phyloP scores from a whole-genome alignment of 768 basidiomycete species.

The Lactifluus hygrophoroides region DNA sequence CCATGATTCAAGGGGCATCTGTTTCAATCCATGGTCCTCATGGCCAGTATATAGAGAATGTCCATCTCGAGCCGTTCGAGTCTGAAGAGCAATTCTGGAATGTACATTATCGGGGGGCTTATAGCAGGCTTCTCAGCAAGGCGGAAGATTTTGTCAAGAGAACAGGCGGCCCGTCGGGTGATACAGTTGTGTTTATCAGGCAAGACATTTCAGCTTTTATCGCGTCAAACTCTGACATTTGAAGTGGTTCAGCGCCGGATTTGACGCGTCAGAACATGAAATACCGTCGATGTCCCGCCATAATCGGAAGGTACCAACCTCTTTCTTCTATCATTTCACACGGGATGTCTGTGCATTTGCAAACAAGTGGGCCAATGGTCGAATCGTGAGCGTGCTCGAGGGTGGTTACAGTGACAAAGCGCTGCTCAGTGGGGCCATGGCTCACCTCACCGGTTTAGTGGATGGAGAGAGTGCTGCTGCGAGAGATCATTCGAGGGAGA shows the following conservation, averaged over 20 bases:
- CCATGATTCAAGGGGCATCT: slow-evolving; percentile 80
- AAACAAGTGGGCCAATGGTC: slow-evolving; percentile 53
- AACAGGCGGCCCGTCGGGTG: slow-evolving; percentile 56
- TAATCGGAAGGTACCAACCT: slow-evolving; percentile 76
- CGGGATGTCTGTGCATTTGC: slow-evolving; percentile 60
- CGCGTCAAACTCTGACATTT: slow-evolving; percentile 2
- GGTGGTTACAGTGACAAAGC: slow-evolving; percentile 94
- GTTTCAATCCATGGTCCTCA: slow-evolving; percentile 69
- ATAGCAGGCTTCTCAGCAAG: slow-evolving; percentile 50
- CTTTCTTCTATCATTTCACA: slow-evolving; percentile 81
- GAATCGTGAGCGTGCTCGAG: slow-evolving; percentile 83
- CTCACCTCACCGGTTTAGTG: slow-evolving; percentile 66
- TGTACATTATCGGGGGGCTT: slow-evolving; percentile 58
- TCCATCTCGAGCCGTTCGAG: slow-evolving; percentile 69
- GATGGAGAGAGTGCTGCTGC: slow-evolving; percentile 21
- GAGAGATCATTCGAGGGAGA: neutral
- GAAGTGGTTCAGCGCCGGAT: slow-evolving; percentile 58
- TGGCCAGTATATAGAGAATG: slow-evolving; percentile 81
- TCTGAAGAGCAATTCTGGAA: slow-evolving; percentile 71
- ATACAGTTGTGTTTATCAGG: slow-evolving; percentile 86
- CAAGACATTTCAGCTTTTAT: slow-evolving; percentile 24
- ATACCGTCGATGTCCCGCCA: slow-evolving; percentile 88
- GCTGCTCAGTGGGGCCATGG: slow-evolving; percentile 73
- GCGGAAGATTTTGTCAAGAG: slow-evolving; percentile 63
- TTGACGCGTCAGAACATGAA: slow-evolving; percentile 94